Base-by-base conservation (phyloP, 2,329 filamentous ascomycete genomes). In the Alternaria sp. region DNA sequence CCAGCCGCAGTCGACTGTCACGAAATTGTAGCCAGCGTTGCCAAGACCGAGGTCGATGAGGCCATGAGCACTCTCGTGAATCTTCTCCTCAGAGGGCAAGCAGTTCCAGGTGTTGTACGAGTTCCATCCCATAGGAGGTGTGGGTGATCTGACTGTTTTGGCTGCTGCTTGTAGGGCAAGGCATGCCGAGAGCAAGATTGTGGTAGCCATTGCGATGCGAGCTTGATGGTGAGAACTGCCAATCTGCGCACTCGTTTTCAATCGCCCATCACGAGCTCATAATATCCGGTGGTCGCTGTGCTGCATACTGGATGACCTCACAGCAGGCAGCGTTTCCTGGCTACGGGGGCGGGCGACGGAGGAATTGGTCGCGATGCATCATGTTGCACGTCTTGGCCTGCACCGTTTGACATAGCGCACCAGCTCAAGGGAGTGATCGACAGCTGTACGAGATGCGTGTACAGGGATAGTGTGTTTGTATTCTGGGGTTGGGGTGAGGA, bases 1-100 rank as follows among this genome's bases (percentile, higher is more conserved):
- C 88, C 87, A 90, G 1, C 88, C 87, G 57, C 87, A 89, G 68
- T 90, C 88, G 0, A 83, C 82, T 0, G 86, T 87, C 30, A 89
- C 84, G 59, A 85, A 84, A 2, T 78, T 81, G 69, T 90, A 90
- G 6, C 88, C 87, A 0, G 86, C 76, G 4, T 83, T 79, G 0
- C 81, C 80, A 1, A 89, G 80, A 0, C 86, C 86, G 0, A 86
- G 77, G 46, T 85, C 82, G 0, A 87, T 80, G 0, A 89, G 74
- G 0, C 85, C 87, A 45, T 86, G 77, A 0, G 86, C 85, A 60
- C 86, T 88, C 3, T 79, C 75, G 45, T 83, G 81, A 23, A 87
- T 83, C 40, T 84, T 84, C 1, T 67, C 74, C 65, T 87, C 83
- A 44, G 78, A 84, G 0, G 84, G 84, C 1, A 75, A 75, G 70